Conservation (phyloP, 2,329 filamentous ascomycete genomes). For the Dissoconium aciculare region DNA sequence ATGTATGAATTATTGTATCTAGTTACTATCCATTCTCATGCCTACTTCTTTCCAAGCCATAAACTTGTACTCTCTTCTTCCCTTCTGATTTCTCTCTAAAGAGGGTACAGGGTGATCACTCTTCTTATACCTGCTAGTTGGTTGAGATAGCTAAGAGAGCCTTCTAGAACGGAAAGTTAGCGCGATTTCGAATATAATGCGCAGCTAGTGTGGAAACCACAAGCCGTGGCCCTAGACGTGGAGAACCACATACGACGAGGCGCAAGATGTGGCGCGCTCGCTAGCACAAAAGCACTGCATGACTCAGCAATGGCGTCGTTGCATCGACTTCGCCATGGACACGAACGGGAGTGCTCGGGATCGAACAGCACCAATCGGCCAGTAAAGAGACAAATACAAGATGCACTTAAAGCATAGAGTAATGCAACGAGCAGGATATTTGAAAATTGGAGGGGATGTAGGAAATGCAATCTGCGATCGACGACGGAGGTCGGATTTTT, state of each 20-base stretch:
- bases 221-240: not conserved
- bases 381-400: not conserved
- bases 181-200: not conserved
- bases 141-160: not conserved
- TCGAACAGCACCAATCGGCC: not conserved
- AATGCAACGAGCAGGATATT: not conserved
- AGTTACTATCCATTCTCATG: not conserved
- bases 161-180: too few species aligned
- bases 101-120: not conserved
- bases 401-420: not conserved
- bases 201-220: not conserved
- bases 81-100: not conserved
- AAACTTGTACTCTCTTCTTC: too few species aligned
- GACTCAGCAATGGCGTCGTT: not conserved
- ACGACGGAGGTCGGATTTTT: not conserved
- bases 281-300: constrained; percentile 1
- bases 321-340: not conserved
- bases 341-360: not conserved
- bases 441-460: not conserved
- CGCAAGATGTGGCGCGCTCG: not conserved
- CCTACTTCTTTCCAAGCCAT: too few species aligned
- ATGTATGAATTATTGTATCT: not conserved
- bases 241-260: not conserved
- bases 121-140: not conserved
- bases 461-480: not conserved